These are phyloP conservation scores for Cardamine chenopodiifolia DNA, from an alignment of 345 rosid species.

Conservation along the genomic window DNA sequence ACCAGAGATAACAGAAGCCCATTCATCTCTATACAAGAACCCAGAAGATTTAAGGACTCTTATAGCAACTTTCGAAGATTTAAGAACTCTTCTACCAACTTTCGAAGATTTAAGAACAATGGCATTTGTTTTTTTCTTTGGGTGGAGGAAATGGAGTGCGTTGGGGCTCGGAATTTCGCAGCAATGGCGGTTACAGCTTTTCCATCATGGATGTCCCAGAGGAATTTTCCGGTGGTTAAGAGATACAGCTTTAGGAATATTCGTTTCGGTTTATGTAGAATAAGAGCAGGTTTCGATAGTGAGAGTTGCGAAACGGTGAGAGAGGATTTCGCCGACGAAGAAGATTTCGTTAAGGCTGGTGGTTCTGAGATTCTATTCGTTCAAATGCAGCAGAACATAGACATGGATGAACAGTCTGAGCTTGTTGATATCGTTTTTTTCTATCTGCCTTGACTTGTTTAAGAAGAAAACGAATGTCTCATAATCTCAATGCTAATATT, in stretches of 20 bases:
- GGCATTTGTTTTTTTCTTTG: too few relatives aligned
- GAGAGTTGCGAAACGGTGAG: constrained; percentile 73
- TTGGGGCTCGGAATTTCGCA: constrained; percentile 64
- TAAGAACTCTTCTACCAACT: too few relatives aligned
- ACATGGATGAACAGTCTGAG: constrained; percentile 79
- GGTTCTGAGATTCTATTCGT: constrained; percentile 83
- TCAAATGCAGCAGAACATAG: constrained; percentile 82
- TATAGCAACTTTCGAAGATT: constrained; percentile 54
- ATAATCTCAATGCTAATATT: too few relatives aligned
- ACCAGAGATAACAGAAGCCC: constrained; percentile 96
- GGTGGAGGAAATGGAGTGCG: constrained; percentile 59
- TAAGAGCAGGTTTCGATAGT: constrained; percentile 55
- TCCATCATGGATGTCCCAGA: constrained; percentile 44
- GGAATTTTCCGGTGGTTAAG: constrained; percentile 37
- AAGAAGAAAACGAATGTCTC: constrained; percentile 28
- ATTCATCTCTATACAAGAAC: constrained; percentile 66
- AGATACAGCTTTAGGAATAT: constrained; percentile 15
- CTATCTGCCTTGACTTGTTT: constrained; percentile 37
- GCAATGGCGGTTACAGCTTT: constrained; percentile 58
- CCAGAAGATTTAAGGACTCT: constrained; percentile 62
- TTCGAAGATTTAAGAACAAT: too few relatives aligned
- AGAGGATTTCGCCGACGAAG: constrained; percentile 73
- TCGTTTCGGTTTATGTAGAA: constrained; percentile 45
- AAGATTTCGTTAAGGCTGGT: constrained; percentile 84
- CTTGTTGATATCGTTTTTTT: constrained; percentile 6